These are phyloP conservation scores for Xylaria sp. DNA, from an alignment of 2,329 filamentous ascomycete genomes.

Conservation along the genomic window DNA sequence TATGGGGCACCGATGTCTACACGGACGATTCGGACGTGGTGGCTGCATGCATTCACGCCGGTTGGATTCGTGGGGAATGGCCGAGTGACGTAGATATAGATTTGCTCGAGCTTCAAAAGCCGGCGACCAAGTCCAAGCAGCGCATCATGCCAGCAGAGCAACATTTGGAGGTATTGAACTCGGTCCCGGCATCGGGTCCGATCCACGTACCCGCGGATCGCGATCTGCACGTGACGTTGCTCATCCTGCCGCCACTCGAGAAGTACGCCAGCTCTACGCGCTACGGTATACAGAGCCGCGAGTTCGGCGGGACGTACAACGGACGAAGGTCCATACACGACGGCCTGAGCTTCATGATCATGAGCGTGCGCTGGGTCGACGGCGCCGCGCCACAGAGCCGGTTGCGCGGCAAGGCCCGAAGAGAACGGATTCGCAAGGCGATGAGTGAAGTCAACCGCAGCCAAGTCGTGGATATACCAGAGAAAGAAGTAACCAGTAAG, in stretches of 20 bases:
- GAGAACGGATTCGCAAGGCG: conserved; percentile 63
- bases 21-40: conserved; percentile 95
- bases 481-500: conserved; percentile 41
- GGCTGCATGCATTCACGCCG: conserved; percentile 90
- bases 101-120: conserved; percentile 67
- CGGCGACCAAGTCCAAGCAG: conserved; percentile 51
- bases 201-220: conserved; percentile 72
- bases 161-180: conserved; percentile 57
- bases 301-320: conserved; percentile 71
- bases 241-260: conserved; percentile 82
- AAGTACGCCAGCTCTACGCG: conserved; percentile 79
- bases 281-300: conserved; percentile 83
- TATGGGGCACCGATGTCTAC: conserved; percentile 96
- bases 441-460: conserved; percentile 62
- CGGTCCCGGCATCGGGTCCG: conserved; percentile 69
- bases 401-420: conserved; percentile 64
- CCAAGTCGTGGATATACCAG: conserved; percentile 49
- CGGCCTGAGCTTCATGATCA: conserved; percentile 88
- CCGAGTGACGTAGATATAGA: conserved; percentile 77
- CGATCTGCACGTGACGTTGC: conserved; percentile 86
- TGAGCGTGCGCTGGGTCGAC: conserved; percentile 83
- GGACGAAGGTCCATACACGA: conserved; percentile 69
- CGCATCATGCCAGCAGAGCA: conserved; percentile 44
- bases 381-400: conserved; percentile 71
- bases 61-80: conserved; percentile 93